phyloP scores from a whole-genome alignment of 164 flowering plant genomes.

The Berberis vulgaris region DNA sequence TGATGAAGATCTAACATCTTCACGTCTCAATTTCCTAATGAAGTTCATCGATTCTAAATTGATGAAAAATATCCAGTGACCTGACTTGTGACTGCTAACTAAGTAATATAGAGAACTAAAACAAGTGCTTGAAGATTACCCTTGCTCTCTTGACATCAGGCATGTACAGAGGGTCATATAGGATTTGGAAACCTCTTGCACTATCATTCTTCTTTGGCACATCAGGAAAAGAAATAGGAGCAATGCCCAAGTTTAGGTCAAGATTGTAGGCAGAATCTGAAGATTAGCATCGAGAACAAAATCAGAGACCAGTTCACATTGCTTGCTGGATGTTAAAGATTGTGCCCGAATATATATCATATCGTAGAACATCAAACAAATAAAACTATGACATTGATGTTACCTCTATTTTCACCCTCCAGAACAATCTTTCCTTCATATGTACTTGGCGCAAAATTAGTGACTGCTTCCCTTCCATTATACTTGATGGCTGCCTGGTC shows the following conservation, averaged over 20 bases:
- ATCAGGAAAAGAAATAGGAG: constrained; percentile 28
- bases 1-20: constrained; percentile 4
- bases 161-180: constrained; percentile 21
- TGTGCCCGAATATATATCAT: background rate
- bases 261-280: constrained; percentile 40
- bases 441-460: constrained; percentile 77
- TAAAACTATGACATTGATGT: background rate
- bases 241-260: constrained; percentile 61
- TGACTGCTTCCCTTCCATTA: constrained; percentile 87
- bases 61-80: background rate
- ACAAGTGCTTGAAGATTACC: constrained; percentile 22
- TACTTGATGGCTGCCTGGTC: constrained; percentile 89
- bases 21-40: background rate
- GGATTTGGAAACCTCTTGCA: constrained; percentile 18
- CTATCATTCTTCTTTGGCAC: constrained; percentile 21
- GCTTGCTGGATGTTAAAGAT: background rate
- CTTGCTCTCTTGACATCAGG: constrained; percentile 22
- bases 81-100: background rate
- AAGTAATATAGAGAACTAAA: background rate
- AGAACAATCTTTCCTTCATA: constrained; percentile 44
- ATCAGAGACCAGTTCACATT: background rate
- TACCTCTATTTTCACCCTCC: constrained; percentile 43
- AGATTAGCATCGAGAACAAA: background rate
- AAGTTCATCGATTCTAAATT: background rate
- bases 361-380: background rate